Base-by-base conservation (phyloP, 2,329 filamentous ascomycete species). In the Fusarium sp. region DNA sequence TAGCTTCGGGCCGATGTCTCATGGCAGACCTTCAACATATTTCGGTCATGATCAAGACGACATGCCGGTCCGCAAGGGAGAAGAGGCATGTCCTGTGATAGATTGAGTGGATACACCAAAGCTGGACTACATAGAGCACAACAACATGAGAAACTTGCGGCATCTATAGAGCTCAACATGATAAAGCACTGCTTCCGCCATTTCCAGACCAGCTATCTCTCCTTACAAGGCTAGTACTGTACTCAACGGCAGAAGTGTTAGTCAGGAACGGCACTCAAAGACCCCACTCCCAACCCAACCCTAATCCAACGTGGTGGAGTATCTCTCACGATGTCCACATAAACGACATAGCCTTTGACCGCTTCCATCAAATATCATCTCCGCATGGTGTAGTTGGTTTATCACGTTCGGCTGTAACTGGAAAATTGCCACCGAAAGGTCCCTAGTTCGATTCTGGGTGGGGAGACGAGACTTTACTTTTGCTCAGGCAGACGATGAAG, bases 341-440 rank as follows among this genome's bases (percentile, higher is more conserved):
- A 65, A 45, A 20, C 38, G 42, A 52, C 35, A 57, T 38, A 8
- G n/a, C 5, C 31, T 54, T 35, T 27, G 3, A 11, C 27, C n/a
- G 25, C 45, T 27, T 18, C 18, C 58, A 57, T 65, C 25, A 50
- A 66, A 52, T 59, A 64, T 65, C 36, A n/a, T 61, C 56, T 66
- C 50, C 50, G 50, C 29, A 66, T 66, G 63, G 63, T 66, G 63
- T 66, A 66, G 38, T 63, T 69, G 33, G 47, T 54, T 69, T 25
- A 63, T 66, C 57, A 66, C 67, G 50, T 54, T 69, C 63, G 58
- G 54, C 52, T 68, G 33, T 59, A 63, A 63, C 58, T 69, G 67
- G 8, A 20, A 38, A 59, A 60, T 65, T 65, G 54, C 63, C 52
- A 66, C 67, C 52, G 67, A 69, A 69, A 63, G 58, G 68, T 50